A percentile compares a stretch with the other conserved stretches of the same genome.
These are phyloP conservation scores for Thecaphora frezii DNA, from an alignment of 1,284 basidiomycete genomes.

Conservation along the genomic window DNA sequence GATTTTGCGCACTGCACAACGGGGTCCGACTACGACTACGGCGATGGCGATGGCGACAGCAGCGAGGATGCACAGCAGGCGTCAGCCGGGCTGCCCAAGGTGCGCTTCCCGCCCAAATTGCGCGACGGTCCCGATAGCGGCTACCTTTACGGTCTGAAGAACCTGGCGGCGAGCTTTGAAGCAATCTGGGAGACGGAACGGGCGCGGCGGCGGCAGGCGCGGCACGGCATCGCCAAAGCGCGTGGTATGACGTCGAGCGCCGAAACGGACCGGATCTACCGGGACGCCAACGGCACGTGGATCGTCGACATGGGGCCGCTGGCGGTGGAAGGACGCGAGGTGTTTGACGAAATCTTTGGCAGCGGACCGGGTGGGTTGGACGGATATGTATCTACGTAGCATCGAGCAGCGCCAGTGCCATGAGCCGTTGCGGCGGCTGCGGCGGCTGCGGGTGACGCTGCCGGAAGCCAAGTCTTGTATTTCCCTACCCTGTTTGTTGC, in stretches of 20 bases:
- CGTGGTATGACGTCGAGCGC: constrained; percentile 7
- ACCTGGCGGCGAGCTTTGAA: constrained; percentile 70
- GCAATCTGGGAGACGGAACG: constrained; percentile 54
- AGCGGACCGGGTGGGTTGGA: constrained; percentile 22
- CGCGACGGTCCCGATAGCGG: constrained; percentile 86
- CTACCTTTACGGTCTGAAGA: constrained; percentile 88
- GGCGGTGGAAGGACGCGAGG: constrained; percentile 44
- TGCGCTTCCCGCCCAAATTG: constrained; percentile 82
- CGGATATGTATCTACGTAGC: constrained; percentile 46
- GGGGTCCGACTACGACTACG: constrained; percentile 80
- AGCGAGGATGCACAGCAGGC: not conserved
- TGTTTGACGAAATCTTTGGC: constrained; percentile 59
- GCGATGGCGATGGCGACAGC: constrained; percentile 3
- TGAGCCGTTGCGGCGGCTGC: too few species aligned
- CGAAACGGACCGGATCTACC: constrained; percentile 8
- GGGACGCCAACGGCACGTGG: constrained; percentile 21
- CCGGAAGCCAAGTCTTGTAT: too few species aligned
- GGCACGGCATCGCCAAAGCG: not conserved
- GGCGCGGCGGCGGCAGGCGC: constrained; percentile 15
- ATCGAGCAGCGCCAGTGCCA: too few species aligned
- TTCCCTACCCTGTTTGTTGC: too few species aligned
- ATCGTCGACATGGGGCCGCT: constrained; percentile 44
- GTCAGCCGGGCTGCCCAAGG: constrained; percentile 29
- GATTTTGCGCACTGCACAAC: constrained; percentile 99
- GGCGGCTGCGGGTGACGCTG: too few species aligned